A percentile compares a stretch with the other conserved stretches of the same genome.
Conservation (phyloP, 371 early-diverging fungal species). For the Umbelopsis sp. region DNA sequence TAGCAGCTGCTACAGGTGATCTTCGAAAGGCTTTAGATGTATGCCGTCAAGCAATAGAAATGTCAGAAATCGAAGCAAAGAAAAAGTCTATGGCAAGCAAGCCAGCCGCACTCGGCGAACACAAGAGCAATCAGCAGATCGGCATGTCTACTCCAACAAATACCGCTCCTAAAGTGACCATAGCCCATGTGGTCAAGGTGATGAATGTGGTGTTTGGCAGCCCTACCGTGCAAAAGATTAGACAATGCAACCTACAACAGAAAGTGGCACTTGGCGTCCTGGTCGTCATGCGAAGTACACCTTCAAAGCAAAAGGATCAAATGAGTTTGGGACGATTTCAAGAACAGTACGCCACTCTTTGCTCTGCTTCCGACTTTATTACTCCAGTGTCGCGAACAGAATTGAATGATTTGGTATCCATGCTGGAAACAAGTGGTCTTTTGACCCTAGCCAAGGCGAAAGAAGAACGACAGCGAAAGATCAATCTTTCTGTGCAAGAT, state of each 20-base stretch:
- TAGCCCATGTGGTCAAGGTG: conserved; percentile 80
- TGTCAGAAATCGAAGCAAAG: conserved; percentile 72
- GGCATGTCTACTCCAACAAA: neutral
- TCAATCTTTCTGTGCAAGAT: conserved; percentile 52
- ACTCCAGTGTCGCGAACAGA: conserved; percentile 77
- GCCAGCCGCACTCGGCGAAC: conserved; percentile 32
- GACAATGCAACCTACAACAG: conserved; percentile 76
- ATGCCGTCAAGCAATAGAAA: conserved; percentile 84
- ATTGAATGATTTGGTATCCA: conserved; percentile 72
- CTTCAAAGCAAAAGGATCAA: conserved; percentile 44
- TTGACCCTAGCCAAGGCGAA: conserved; percentile 56
- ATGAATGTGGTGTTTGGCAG: conserved; percentile 68
- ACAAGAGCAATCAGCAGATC: conserved; percentile 20
- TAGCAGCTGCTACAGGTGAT: conserved; percentile 91
- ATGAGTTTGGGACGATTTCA: conserved; percentile 60
- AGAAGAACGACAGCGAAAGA: conserved; percentile 53
- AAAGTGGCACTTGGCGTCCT: conserved; percentile 73
- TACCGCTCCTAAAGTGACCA: conserved; percentile 70
- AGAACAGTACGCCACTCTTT: conserved; percentile 58
- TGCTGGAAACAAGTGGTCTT: conserved; percentile 78
- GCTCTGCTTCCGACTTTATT: conserved; percentile 48
- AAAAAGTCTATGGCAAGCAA: conserved; percentile 23
- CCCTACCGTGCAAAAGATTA: conserved; percentile 63
- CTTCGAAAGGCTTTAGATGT: conserved; percentile 90
- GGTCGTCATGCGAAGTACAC: conserved; percentile 40